These are phyloP conservation scores for Podaxis mareebaensis DNA, from an alignment of 768 basidiomycete species.

Conservation along the genomic window DNA sequence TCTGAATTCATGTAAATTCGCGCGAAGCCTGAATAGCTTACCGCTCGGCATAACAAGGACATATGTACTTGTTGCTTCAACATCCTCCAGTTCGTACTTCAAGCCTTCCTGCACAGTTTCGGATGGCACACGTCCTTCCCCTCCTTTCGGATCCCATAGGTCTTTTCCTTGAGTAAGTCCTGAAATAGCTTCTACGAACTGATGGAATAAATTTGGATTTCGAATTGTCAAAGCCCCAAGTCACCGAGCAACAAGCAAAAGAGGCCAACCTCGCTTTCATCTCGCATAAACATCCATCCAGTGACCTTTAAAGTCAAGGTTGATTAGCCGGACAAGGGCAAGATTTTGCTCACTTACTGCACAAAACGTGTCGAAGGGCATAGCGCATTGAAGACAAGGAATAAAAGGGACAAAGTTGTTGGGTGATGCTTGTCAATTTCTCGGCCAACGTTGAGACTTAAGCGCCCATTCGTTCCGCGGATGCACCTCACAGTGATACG, in stretches of 20 bases:
- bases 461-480: no score
- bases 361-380: neutral
- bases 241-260: neutral
- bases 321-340: neutral
- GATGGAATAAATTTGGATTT: neutral
- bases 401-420: no score
- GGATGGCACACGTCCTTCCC: neutral
- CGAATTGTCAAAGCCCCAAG: neutral
- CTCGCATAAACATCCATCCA: slow-evolving; percentile 1
- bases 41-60: neutral
- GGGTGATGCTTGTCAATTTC: no score
- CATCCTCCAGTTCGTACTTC: neutral
- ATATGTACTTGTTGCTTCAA: neutral
- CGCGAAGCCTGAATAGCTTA: neutral
- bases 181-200: neutral
- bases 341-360: neutral
- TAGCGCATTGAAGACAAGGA: neutral
- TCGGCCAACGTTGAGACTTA: no score
- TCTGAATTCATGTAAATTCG: neutral
- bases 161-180: neutral
- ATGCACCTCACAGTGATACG: no score
- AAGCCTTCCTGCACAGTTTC: neutral
- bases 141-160: neutral
- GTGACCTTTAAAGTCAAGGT: neutral
- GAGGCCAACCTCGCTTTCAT: neutral